phyloP scores from a whole-genome alignment of 2,329 filamentous ascomycete genomes.

The Trichoderma atrobrunneum region DNA sequence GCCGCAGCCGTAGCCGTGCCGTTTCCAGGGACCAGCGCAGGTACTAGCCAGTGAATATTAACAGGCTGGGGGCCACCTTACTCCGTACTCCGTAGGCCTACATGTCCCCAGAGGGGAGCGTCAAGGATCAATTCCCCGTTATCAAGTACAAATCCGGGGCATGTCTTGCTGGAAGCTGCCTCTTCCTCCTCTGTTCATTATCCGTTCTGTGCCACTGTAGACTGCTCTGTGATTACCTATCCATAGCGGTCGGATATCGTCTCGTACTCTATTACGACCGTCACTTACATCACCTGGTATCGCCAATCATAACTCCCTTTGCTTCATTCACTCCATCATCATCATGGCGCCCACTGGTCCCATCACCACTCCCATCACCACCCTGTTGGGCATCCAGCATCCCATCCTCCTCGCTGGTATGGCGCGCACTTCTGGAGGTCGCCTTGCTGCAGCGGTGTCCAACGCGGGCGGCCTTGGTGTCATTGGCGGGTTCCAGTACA shows the following conservation, averaged over 20 bases:
- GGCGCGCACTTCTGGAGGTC: conserved; percentile 78
- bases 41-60: neutral
- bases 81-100: neutral
- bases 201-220: neutral
- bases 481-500: conserved; percentile 70
- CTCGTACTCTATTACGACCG: neutral
- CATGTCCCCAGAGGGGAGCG: neutral
- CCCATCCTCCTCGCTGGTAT: conserved; percentile 92
- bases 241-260: neutral
- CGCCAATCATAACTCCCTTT: neutral
- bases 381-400: conserved; percentile 78
- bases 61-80: neutral
- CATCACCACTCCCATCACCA: conserved; percentile 74
- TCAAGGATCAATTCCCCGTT: neutral
- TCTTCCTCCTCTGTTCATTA: neutral
- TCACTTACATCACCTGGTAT: neutral
- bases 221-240: neutral
- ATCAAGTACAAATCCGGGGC: neutral
- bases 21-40: neutral
- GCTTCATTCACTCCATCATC: neutral
- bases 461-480: conserved; percentile 84
- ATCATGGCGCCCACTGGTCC: conserved; percentile 46
- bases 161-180: neutral
- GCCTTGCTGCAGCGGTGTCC: conserved; percentile 79
- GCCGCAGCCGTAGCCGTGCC: neutral